Conservation (phyloP, 2,329 filamentous ascomycete genomes). For the Xenosphaeropsis pyriputrescens region DNA sequence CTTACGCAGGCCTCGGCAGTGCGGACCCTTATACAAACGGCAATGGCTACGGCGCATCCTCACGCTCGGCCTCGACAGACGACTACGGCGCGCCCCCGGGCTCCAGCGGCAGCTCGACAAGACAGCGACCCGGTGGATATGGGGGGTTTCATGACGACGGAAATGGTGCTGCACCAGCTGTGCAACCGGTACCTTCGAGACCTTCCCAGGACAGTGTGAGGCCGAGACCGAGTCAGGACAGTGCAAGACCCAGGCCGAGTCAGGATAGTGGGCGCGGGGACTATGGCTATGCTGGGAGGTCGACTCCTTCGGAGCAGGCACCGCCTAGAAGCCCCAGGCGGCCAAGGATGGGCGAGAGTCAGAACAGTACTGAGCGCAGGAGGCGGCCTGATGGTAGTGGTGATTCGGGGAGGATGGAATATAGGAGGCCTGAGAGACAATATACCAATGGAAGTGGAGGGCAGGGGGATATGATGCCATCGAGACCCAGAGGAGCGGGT, state of each 20-base stretch:
- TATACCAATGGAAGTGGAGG: not conserved
- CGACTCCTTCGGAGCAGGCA: not conserved
- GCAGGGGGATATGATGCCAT: not conserved
- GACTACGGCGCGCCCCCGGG: slow-evolving; percentile 16
- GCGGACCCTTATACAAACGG: slow-evolving; percentile 12
- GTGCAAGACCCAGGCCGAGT: not conserved
- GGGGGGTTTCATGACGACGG: slow-evolving; percentile 3
- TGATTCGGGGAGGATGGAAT: not conserved
- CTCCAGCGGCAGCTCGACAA: slow-evolving; percentile 2
- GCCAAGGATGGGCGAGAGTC: not conserved
- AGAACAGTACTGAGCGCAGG: too few species aligned
- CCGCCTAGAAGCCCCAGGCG: not conserved
- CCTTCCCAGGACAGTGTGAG: too few species aligned
- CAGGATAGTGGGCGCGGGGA: not conserved
- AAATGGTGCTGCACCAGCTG: slow-evolving; percentile 1
- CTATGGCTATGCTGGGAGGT: too few species aligned
- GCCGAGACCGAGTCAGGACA: too few species aligned
- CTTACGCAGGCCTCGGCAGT: slow-evolving; percentile 14
- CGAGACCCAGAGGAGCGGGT: too few species aligned
- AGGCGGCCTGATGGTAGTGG: not conserved
- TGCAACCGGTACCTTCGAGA: not conserved
- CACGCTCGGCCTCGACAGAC: slow-evolving; percentile 9
- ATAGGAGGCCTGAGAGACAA: not conserved
- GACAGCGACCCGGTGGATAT: slow-evolving; percentile 2
- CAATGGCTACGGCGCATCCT: slow-evolving; percentile 10